Evolutionary conservation across 2,329 filamentous ascomycete species (phyloP).

Genomic region (Pestalotiopsis sp.): DNA sequence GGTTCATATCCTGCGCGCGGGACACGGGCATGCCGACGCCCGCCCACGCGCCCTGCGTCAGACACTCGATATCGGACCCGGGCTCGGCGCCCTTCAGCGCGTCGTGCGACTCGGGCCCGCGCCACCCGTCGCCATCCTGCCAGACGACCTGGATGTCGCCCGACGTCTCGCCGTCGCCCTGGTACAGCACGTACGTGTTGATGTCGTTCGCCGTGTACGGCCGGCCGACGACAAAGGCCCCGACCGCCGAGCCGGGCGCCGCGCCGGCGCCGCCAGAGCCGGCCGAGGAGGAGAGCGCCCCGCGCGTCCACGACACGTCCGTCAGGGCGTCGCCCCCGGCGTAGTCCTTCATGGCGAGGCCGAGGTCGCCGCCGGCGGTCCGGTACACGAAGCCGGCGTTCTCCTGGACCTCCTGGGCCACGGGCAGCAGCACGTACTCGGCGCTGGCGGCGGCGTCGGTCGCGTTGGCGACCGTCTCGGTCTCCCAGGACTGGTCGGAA

Average conservation of each 20-base stretch:
- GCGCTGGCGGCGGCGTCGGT: neutral
- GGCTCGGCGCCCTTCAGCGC: conserved; percentile 18
- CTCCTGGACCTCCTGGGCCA: conserved; percentile 8
- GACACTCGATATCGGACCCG: conserved; percentile 24
- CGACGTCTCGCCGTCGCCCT: conserved; percentile 14
- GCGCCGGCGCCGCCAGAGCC: neutral
- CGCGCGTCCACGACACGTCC: conserved; percentile 1
- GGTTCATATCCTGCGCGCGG: conserved; percentile 26
- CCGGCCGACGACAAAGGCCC: conserved; percentile 23
- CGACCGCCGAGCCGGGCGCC: conserved; percentile 20
- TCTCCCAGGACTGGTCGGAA: conserved; percentile 22
- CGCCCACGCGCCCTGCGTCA: conserved; percentile 21
- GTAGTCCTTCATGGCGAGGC: conserved; percentile 42
- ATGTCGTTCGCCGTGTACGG: conserved; percentile 22
- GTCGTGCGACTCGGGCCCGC: conserved; percentile 23
- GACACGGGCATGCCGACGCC: conserved; percentile 15
- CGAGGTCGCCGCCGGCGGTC: conserved; percentile 3
- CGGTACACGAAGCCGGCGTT: conserved; percentile 16
- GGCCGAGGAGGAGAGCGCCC: neutral
- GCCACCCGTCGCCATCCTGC: conserved; percentile 23
- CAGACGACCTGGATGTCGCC: conserved; percentile 23
- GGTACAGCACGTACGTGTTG: conserved; percentile 27
- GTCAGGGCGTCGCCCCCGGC: conserved; percentile 34
- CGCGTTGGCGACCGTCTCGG: conserved; percentile 14
- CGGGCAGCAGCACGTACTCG: conserved; percentile 11